Conservation (phyloP, 495 filamentous ascomycete genomes). For the Neurospora sp. region DNA sequence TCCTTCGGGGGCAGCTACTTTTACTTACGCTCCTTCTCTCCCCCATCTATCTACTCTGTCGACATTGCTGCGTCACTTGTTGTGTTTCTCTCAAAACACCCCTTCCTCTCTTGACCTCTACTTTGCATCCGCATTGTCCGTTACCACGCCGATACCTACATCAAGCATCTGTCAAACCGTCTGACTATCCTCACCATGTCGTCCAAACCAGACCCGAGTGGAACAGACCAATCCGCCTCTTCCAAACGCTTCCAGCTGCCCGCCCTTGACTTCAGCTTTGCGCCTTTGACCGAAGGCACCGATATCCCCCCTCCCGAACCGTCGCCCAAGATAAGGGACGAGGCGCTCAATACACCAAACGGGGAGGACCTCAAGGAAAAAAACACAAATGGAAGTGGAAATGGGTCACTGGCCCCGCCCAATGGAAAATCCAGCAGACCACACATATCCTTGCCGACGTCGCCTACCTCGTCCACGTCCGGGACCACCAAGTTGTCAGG, state of each 20-base stretch:
- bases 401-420: conserved; percentile 8
- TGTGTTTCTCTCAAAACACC: not conserved
- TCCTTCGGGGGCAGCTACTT: not conserved
- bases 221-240: not conserved
- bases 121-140: not conserved
- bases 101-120: not conserved
- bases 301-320: conserved; percentile 45
- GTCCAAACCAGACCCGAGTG: conserved; percentile 12
- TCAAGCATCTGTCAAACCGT: not conserved
- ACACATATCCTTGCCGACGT: conserved; percentile 22
- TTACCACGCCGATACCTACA: not conserved
- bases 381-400: not conserved
- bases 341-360: conserved; percentile 25
- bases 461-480: conserved; percentile 16
- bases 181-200: conserved; percentile 11
- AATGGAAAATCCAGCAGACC: conserved; percentile 21
- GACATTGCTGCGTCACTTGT: not conserved
- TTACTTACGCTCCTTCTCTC: not conserved
- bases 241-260: conserved; percentile 44
- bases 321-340: conserved; percentile 34
- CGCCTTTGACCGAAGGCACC: conserved; percentile 46
- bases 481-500: conserved; percentile 29
- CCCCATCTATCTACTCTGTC: not conserved
- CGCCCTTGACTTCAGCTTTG: conserved; percentile 38
- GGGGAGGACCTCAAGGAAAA: conserved; percentile 7